Evolutionary conservation across 345 rosid species (phyloP).

Genomic region (Boechera divaricarpa): DNA sequence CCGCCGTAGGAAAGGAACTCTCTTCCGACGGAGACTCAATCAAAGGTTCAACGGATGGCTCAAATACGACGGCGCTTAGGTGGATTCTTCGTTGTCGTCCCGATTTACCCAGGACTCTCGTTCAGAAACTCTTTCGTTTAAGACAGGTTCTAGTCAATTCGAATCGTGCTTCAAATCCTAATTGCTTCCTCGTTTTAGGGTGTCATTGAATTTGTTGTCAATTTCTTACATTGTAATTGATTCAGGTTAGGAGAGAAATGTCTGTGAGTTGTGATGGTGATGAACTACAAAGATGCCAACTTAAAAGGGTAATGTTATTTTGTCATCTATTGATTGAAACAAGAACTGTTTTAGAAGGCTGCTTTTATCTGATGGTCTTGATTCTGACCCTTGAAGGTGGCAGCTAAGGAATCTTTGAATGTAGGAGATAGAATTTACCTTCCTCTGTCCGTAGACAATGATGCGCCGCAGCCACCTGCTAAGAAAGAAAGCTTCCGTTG

Average conservation of each 20-base stretch:
- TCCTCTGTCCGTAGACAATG: conserved; percentile 57
- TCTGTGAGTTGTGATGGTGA: conserved; percentile 34
- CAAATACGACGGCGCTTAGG: conserved; percentile 69
- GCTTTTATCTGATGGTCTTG: conserved; percentile 40
- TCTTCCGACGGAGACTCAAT: conserved; percentile 20
- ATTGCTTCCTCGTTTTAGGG: neutral
- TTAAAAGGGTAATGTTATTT: conserved; percentile 62
- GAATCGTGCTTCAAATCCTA: neutral
- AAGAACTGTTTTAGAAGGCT: conserved; percentile 10
- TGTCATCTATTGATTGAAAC: neutral
- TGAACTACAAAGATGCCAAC: conserved; percentile 47
- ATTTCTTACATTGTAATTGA: conserved; percentile 17
- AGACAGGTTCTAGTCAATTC: conserved; percentile 64
- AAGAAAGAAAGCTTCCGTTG: conserved; percentile 53
- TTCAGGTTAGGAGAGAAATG: conserved; percentile 75
- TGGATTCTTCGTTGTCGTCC: conserved; percentile 91
- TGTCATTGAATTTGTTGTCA: neutral
- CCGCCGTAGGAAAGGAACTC: conserved; percentile 58
- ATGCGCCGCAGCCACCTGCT: conserved; percentile 40
- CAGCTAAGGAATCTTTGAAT: conserved; percentile 75
- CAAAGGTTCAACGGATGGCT: conserved; percentile 30
- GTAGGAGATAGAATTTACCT: conserved; percentile 78
- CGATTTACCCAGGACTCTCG: conserved; percentile 77
- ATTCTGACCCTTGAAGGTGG: conserved; percentile 59
- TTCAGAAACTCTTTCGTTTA: conserved; percentile 86